Evolutionary conservation across 164 flowering plant genomes (phyloP).

Genomic region (Chloranthus sessilifolius): DNA sequence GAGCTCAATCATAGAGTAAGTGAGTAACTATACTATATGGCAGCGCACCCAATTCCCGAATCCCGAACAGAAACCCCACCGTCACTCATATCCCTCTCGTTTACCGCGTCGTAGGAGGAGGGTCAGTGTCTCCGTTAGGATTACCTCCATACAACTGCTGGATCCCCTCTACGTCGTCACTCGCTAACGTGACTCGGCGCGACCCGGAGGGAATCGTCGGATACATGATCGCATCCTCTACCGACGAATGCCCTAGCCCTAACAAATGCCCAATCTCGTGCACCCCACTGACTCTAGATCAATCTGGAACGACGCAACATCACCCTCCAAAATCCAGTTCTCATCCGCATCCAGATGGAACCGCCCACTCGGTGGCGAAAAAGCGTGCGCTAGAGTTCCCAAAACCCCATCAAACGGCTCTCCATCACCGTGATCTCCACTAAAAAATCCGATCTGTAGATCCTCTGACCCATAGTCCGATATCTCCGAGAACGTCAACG

Average conservation of each 20-base stretch:
- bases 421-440: conserved; percentile 73
- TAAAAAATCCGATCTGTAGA: conserved; percentile 46
- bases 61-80: too few species aligned
- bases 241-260: conserved; percentile 22
- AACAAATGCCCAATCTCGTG: conserved; percentile 50
- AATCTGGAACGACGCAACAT: neutral
- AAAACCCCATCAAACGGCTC: conserved; percentile 65
- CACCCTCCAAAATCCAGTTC: conserved; percentile 44
- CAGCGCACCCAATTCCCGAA: too few species aligned
- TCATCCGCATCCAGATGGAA: conserved; percentile 65
- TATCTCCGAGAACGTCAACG: conserved; percentile 42
- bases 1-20: too few species aligned
- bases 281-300: conserved; percentile 36
- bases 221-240: conserved; percentile 18
- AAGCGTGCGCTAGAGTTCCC: conserved; percentile 70
- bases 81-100: too few species aligned
- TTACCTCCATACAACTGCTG: conserved; percentile 12
- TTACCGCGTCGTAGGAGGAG: too few species aligned
- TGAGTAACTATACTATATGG: too few species aligned
- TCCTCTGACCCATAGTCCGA: conserved; percentile 34
- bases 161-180: conserved; percentile 18
- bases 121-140: too few species aligned
- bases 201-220: conserved; percentile 8
- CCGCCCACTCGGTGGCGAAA: conserved; percentile 59
- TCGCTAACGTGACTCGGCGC: conserved; percentile 2